Conservation (phyloP, 2,329 filamentous ascomycete species). For the Pleomassaria siparia region DNA sequence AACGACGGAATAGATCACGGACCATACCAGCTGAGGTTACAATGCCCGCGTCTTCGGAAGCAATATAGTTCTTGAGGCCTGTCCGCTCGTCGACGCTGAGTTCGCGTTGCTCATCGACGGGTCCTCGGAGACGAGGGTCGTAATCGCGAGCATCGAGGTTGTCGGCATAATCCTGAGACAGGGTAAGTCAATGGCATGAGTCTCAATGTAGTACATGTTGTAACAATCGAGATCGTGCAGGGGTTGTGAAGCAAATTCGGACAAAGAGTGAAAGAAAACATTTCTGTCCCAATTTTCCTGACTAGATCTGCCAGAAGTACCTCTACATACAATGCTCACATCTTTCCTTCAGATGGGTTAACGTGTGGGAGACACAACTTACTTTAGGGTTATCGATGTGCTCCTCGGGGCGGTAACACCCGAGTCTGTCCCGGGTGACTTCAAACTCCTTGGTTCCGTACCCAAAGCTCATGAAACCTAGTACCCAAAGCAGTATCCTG, state of each 20-base stretch:
- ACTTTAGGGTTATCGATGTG: conserved; percentile 75
- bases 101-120: conserved; percentile 76
- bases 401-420: conserved; percentile 71
- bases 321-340: too few relatives aligned
- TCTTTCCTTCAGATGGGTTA: too few relatives aligned
- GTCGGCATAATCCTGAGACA: conserved; percentile 72
- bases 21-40: conserved; percentile 81
- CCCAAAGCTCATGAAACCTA: conserved; percentile 88
- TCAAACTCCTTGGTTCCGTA: conserved; percentile 84
- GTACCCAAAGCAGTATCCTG: conserved; percentile 81
- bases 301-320: too few relatives aligned
- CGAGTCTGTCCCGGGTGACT: conserved; percentile 75
- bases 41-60: conserved; percentile 75
- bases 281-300: too few relatives aligned
- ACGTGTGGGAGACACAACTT: conserved; percentile 2
- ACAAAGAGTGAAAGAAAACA: too few relatives aligned
- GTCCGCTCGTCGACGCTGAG: conserved; percentile 69
- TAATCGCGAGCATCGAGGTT: conserved; percentile 83
- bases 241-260: too few relatives aligned
- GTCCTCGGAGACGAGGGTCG: conserved; percentile 76
- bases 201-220: too few relatives aligned
- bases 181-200: not conserved
- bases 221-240: too few relatives aligned
- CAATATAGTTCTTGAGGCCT: conserved; percentile 89
- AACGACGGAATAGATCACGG: conserved; percentile 69